phyloP scores from a whole-genome alignment of 2,329 filamentous ascomycete species.

The Neofusicoccum parvum region DNA sequence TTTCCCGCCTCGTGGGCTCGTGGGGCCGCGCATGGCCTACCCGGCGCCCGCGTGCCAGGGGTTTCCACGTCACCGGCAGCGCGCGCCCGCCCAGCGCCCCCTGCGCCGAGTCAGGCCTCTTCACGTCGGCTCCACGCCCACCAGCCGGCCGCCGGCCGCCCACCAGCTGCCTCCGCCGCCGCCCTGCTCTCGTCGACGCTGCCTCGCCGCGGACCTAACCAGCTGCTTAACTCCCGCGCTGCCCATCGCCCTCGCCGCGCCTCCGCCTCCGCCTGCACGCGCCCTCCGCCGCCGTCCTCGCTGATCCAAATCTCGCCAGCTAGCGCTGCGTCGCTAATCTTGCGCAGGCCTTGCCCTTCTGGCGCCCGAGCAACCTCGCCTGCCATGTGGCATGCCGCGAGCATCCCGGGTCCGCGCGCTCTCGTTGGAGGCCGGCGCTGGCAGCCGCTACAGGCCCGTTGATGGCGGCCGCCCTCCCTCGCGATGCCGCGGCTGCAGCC shows the following conservation, averaged over 20 bases:
- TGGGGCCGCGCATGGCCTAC: background rate
- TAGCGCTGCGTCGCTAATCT: background rate
- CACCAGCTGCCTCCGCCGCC: background rate
- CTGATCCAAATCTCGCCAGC: conserved; percentile 6
- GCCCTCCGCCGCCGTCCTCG: background rate
- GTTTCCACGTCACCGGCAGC: background rate
- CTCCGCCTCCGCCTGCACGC: background rate
- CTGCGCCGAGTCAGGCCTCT: conserved; percentile 1
- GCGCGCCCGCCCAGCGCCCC: background rate
- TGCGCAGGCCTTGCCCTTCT: background rate
- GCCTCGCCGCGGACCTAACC: background rate
- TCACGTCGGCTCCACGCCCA: background rate
- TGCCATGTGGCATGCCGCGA: conserved; percentile 3
- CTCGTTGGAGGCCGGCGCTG: background rate
- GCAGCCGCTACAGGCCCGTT: background rate
- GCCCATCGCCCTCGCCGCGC: background rate
- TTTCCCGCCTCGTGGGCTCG: background rate
- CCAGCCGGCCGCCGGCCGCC: background rate
- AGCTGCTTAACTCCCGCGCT: background rate
- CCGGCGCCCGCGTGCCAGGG: background rate
- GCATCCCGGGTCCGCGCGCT: background rate
- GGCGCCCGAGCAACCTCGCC: background rate
- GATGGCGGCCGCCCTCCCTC: background rate
- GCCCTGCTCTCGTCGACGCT: background rate
- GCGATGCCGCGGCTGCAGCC: background rate